Evolutionary conservation across 345 rosid species (phyloP).

Genomic region (Eucalyptus fibrosa): DNA sequence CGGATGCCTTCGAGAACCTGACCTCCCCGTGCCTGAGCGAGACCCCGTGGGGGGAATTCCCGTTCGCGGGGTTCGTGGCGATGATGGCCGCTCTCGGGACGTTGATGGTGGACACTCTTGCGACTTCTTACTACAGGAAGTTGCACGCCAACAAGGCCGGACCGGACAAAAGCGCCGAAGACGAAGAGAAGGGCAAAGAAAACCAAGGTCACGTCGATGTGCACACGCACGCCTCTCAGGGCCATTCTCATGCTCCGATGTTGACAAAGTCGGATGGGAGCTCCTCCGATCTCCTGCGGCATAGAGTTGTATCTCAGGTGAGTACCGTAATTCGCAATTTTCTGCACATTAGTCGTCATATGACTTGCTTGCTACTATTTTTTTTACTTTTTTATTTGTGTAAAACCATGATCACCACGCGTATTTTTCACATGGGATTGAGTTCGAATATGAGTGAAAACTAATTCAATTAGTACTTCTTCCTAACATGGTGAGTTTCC

Average conservation of each 20-base stretch:
- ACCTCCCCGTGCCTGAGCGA: constrained; percentile 39
- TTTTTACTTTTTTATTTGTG: rapidly evolving
- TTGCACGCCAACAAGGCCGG: constrained; percentile 3
- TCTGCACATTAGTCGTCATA: background rate
- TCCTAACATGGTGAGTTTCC: background rate
- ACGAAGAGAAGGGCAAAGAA: constrained; percentile 1
- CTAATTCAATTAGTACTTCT: background rate
- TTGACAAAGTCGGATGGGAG: constrained; percentile 8
- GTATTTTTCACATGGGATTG: background rate
- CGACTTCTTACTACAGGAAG: constrained; percentile 24
- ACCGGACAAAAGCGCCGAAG: constrained; percentile 3
- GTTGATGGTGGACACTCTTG: constrained; percentile 47
- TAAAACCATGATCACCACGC: background rate
- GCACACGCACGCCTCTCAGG: constrained; percentile 17
- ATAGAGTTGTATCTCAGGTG: constrained; percentile 22
- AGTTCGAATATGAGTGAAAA: no score
- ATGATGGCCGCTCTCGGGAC: constrained; percentile 62
- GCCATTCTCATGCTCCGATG: constrained; percentile 13
- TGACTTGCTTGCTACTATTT: background rate
- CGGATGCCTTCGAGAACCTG: constrained; percentile 65
- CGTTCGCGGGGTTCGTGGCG: constrained; percentile 69
- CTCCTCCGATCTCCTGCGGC: constrained; percentile 8
- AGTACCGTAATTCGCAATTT: background rate
- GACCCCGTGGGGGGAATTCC: constrained; percentile 70
- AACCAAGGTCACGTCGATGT: constrained; percentile 2